Evolutionary conservation across 2,329 filamentous ascomycete genomes (phyloP).

Genomic region (Pestalotiopsis sp.): DNA sequence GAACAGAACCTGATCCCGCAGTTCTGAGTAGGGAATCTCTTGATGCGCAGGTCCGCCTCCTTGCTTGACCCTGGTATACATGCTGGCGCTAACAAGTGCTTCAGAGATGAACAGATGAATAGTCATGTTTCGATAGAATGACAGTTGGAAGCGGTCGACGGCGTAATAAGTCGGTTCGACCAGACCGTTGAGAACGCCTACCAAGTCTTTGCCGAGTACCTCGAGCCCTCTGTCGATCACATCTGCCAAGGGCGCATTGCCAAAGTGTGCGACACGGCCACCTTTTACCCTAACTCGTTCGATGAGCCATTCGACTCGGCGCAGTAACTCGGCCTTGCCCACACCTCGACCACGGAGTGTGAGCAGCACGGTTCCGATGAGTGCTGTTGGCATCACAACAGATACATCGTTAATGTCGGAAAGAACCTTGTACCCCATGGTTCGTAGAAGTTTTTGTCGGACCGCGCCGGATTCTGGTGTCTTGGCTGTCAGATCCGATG

Average conservation of each 20-base stretch:
- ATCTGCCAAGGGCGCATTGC: conserved; percentile 73
- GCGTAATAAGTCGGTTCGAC: conserved; percentile 93
- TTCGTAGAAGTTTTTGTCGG: conserved; percentile 76
- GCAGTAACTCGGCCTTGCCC: conserved; percentile 80
- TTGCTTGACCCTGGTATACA: conserved; percentile 89
- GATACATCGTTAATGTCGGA: conserved; percentile 95
- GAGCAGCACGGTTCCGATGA: conserved; percentile 91
- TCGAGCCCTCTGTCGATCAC: conserved; percentile 91
- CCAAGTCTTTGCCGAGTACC: conserved; percentile 86
- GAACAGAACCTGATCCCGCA: conserved; percentile 82
- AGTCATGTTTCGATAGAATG: conserved; percentile 99
- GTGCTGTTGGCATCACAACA: conserved; percentile 95
- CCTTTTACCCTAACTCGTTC: conserved; percentile 82
- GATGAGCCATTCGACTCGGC: conserved; percentile 89
- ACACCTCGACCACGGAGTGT: conserved; percentile 91
- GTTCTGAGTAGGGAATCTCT: conserved; percentile 72
- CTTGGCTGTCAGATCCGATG: conserved; percentile 49
- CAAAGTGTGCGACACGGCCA: conserved; percentile 92
- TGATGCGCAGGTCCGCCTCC: conserved; percentile 85
- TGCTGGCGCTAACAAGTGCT: conserved; percentile 82
- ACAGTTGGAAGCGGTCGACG: conserved; percentile 94
- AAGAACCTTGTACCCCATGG: conserved; percentile 88
- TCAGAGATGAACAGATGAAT: conserved; percentile 97
- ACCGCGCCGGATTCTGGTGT: conserved; percentile 54
- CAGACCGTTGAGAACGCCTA: conserved; percentile 77